phyloP scores from a whole-genome alignment of 306 rosid species.

The Trifolium repens region DNA sequence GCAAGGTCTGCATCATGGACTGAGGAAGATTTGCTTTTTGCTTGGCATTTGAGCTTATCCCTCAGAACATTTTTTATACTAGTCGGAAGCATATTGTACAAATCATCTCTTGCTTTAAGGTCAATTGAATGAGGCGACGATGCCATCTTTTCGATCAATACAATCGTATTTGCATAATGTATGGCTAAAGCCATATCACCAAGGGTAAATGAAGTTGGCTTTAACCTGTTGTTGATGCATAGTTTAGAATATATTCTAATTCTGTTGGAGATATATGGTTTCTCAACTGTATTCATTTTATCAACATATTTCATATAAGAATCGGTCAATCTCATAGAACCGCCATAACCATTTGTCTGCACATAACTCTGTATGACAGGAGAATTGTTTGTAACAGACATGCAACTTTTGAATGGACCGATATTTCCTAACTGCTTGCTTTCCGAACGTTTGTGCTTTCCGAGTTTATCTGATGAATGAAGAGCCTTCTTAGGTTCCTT shows the following conservation, averaged over 20 bases:
- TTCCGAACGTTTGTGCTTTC: constrained; percentile 50
- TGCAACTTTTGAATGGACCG: constrained; percentile 67
- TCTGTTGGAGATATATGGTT: constrained; percentile 49
- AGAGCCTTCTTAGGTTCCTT: constrained; percentile 47
- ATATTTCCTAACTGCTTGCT: constrained; percentile 51
- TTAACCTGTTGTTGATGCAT: constrained; percentile 50
- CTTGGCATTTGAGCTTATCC: constrained; percentile 56
- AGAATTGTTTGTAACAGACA: constrained; percentile 55
- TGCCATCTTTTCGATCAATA: constrained; percentile 65
- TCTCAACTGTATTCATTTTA: constrained; percentile 43
- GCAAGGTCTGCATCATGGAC: constrained; percentile 56
- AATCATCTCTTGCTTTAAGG: constrained; percentile 66
- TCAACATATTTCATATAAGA: constrained; percentile 41
- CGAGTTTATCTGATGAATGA: constrained; percentile 37
- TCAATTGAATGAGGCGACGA: constrained; percentile 64
- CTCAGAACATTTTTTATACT: constrained; percentile 59
- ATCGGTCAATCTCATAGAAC: constrained; percentile 72
- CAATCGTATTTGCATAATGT: constrained; percentile 78
- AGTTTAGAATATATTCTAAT: constrained; percentile 59
- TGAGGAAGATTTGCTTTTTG: constrained; percentile 45
- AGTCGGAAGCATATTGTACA: constrained; percentile 75
- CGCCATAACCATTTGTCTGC: constrained; percentile 58
- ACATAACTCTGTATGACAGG: constrained; percentile 54
- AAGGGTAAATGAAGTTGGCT: constrained; percentile 62
- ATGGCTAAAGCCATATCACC: constrained; percentile 73